These are phyloP conservation scores for Trichophyton benhamiae DNA, from an alignment of 2,329 filamentous ascomycete species.

Conservation along the genomic window DNA sequence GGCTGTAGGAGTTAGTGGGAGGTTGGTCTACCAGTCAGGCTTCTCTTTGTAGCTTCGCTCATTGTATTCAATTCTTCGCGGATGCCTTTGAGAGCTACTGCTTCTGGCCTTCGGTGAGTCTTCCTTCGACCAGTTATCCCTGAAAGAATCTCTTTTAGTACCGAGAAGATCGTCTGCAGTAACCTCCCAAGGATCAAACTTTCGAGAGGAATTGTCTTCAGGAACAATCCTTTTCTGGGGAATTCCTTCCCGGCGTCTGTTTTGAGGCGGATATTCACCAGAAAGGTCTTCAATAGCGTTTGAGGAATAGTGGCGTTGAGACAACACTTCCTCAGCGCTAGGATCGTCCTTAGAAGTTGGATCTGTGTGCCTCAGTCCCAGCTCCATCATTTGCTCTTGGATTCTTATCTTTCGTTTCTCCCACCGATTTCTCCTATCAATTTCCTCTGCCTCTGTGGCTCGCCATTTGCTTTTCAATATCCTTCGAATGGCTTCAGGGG, in stretches of 20 bases:
- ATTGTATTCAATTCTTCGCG: background rate
- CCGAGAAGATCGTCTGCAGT: background rate
- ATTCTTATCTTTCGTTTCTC: conserved; percentile 34
- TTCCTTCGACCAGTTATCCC: background rate
- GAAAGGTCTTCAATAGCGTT: background rate
- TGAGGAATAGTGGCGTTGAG: background rate
- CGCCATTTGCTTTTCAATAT: conserved; percentile 55
- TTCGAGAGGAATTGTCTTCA: background rate
- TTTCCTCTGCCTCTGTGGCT: conserved; percentile 28
- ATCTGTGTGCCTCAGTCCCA: conserved; percentile 38
- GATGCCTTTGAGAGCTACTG: background rate
- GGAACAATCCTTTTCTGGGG: background rate
- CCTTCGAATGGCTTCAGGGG: conserved; percentile 71
- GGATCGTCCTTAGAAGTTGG: background rate
- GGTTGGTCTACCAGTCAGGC: background rate
- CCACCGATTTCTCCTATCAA: conserved; percentile 33
- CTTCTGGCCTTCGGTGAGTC: background rate
- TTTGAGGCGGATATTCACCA: background rate
- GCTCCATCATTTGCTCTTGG: conserved; percentile 34
- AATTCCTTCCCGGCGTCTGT: background rate
- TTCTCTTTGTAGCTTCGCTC: background rate
- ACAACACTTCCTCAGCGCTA: background rate
- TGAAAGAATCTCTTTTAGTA: background rate
- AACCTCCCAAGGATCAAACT: background rate
- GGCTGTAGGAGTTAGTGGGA: background rate